These are phyloP conservation scores for Perkinsus marinus DNA, from an alignment of 169 alveolate genomes.

Conservation along the genomic window DNA sequence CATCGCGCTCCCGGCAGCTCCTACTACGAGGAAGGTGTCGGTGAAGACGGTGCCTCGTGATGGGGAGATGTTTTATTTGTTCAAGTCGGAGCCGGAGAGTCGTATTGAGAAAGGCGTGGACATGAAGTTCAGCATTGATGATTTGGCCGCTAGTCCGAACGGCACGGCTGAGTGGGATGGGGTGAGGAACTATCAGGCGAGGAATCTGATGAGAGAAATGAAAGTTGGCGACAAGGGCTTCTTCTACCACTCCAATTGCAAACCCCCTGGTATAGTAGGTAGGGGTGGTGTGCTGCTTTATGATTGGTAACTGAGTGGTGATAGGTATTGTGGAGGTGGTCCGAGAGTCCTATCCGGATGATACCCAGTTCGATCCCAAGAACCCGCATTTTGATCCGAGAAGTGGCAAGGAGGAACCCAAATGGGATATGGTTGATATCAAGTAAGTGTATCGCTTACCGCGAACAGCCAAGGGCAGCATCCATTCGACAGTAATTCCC, in stretches of 20 bases:
- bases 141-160: neutral
- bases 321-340: neutral
- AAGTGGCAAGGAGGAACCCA: neutral
- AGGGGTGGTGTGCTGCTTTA: too few species aligned
- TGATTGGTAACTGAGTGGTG: too few species aligned
- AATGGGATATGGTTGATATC: neutral
- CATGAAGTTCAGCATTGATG: neutral
- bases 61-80: neutral
- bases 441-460: too few species aligned
- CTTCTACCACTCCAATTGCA: neutral
- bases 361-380: neutral
- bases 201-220: neutral
- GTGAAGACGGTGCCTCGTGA: neutral
- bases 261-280: neutral
- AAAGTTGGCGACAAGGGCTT: neutral
- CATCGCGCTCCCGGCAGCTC: too few species aligned
- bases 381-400: neutral
- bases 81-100: neutral
- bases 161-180: constrained; percentile 2
- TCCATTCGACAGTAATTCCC: too few species aligned
- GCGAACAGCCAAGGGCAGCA: too few species aligned
- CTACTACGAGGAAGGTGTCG: neutral
- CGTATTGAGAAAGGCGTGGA: neutral
- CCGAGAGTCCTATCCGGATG: neutral
- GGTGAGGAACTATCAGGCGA: neutral